Evolutionary conservation across 2,329 filamentous ascomycete species (phyloP), one percentile per base, ranked within the genome.

Genomic region (Microdochium paspali): DNA sequence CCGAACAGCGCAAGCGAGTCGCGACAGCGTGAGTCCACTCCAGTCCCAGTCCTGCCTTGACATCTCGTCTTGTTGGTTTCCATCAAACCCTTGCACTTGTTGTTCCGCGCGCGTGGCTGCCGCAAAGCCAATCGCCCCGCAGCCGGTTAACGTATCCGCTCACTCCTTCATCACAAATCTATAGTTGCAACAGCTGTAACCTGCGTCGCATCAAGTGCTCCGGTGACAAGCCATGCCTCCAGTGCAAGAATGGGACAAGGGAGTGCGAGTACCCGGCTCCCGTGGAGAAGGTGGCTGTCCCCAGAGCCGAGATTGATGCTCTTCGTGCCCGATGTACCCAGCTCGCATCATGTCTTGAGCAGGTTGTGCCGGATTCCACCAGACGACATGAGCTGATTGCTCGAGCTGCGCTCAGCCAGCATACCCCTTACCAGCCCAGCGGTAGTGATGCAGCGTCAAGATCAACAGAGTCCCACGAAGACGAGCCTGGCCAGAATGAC

Each of bases 111-210:
- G 15, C 35, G 12, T 31, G 21, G n/a, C n/a, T 31, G 13, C 7
- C 26, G 7, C 26, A 28, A 28, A 28, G 13, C 7, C 21, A 28
- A 24, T 9, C 40, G 28, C 47, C 44, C 13, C 44, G 24, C 31
- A n/a, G 40, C 44, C 23, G 20, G 23, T 24, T 44, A 10, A 21
- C 35, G n/a, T 48, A 39, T 40, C 24, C 25, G 45, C 20, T 28
- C 20, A 31, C 20, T 23, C n/a, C 23, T 10, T 47, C 23, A 28
- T 30, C 44, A 42, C 40, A 9, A 46, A 6, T 42, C n/a, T 24
- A 18, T 49, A 76, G 73, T 49, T 76, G 73, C 63, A 76, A 77
- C 54, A 68, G 62, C 56, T 77, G 73, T 61, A 77, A 77, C 59
- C 56, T 74, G 43, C 69, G 72, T 42, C 68, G 73, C 49, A 70